Evolutionary conservation across 306 rosid species (phyloP), one percentile per base, ranked within the genome.

Genomic region (Vicia villosa): DNA sequence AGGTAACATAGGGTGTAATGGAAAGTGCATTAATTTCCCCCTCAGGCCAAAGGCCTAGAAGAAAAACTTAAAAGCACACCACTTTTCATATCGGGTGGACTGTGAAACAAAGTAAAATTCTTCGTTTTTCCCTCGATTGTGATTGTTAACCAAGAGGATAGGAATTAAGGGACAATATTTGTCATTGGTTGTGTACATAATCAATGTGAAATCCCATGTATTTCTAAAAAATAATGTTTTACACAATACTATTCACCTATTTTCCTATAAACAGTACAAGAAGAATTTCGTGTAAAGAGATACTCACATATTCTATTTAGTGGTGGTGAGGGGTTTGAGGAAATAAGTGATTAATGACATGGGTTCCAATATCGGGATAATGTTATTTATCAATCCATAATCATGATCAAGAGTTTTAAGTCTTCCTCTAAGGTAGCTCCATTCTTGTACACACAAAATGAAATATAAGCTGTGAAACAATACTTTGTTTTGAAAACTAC

Each of bases 291-390:
- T 10, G 46, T 6, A 68, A 41, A 24, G 64, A 12, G 63, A 56
- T 75, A 88, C 99, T 87, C 77, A 94, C 99, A 8, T 96, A 97
- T 80, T 94, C 96, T 58, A 91, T 52, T 58, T 86, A 75, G 72
- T 89, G 85, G 61, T 86, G 86, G 81, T 89, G 96, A 10, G 91
- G 92, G 43, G 86, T 89, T 81, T 86, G 92, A 66, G 96, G 96
- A 12, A 89, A 89, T 57, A 89, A 86, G 76, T 89, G 92, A 63
- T 83, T 92, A 46, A 89, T 82, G 52, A 89, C 92, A 81, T 86
- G 96, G 7, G 96, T 86, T 72, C 96, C 96, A 54, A 89, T 89
- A 28, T 89, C 90, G 47, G 86, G 92, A 77, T 89, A 47, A 89
- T 84, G 60, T 89, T 89, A 21, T 86, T 86, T 41, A 89, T 81